Percentiles rank a stretch among this genome's conserved stretches.
These are phyloP conservation scores for Mycena sp. DNA, from an alignment of 1,284 basidiomycete genomes.

Conservation along the genomic window DNA sequence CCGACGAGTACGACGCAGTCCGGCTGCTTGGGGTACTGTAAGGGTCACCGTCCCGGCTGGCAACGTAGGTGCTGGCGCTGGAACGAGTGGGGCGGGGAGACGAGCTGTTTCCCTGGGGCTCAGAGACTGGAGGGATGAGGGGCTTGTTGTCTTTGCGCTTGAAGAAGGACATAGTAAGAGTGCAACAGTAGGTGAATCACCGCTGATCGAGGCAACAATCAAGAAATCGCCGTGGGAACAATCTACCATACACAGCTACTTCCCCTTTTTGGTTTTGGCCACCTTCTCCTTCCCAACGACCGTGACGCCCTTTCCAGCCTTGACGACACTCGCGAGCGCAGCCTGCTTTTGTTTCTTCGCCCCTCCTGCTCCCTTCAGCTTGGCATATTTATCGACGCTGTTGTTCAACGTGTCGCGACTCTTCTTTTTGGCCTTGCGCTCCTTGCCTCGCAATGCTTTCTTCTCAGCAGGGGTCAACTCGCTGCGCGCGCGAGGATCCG, in stretches of 20 bases:
- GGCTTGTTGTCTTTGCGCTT: conserved; percentile 73
- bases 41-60: conserved; percentile 68
- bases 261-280: conserved; percentile 31
- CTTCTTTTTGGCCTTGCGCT: conserved; percentile 80
- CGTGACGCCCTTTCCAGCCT: conserved; percentile 87
- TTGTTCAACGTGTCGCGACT: conserved; percentile 76
- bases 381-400: conserved; percentile 73
- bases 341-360: conserved; percentile 85
- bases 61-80: conserved; percentile 66
- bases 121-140: conserved; percentile 73
- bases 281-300: conserved; percentile 79
- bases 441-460: conserved; percentile 74
- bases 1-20: conserved; percentile 38
- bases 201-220: no score
- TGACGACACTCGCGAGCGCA: conserved; percentile 82
- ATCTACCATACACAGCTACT: neutral
- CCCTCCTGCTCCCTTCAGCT: conserved; percentile 53
- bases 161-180: conserved; percentile 75
- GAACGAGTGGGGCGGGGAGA: conserved; percentile 53
- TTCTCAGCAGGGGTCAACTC: conserved; percentile 93
- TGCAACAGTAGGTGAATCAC: neutral
- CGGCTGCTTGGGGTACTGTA: conserved; percentile 35
- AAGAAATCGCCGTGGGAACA: no score
- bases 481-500: conserved; percentile 69
- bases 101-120: conserved; percentile 44